Evolutionary conservation across 305 asterid species (phyloP).

Genomic region (Lippia alba): DNA sequence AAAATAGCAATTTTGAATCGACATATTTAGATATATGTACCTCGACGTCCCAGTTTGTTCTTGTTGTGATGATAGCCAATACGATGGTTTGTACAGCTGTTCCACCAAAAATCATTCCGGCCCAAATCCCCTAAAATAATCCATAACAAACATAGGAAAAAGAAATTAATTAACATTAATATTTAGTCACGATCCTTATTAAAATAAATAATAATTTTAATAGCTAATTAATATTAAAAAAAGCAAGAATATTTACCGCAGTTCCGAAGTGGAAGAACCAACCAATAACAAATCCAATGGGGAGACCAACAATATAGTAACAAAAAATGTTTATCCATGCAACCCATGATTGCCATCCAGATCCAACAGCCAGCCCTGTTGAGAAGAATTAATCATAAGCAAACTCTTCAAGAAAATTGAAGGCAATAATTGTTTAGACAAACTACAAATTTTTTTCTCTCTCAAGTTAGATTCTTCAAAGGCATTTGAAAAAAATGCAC

Average conservation of each 20-base stretch:
- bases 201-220: no score
- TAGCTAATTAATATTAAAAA: not conserved
- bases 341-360: constrained; percentile 55
- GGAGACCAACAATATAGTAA: constrained; percentile 54
- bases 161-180: no score
- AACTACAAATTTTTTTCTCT: no score
- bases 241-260: constrained; percentile 27
- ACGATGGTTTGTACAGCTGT: constrained; percentile 36
- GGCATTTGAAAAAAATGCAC: no score
- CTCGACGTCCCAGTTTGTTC: constrained; percentile 41
- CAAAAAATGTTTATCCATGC: constrained; percentile 51
- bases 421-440: no score
- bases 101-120: constrained; percentile 44
- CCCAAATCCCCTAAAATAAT: constrained; percentile 37
- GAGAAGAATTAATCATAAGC: no score
- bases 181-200: not conserved
- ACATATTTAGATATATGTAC: constrained; percentile 2
- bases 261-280: constrained; percentile 44
- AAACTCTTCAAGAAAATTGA: no score
- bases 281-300: constrained; percentile 45
- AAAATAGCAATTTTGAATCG: no score
- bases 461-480: no score
- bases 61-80: constrained; percentile 11
- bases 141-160: not conserved
- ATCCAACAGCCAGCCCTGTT: constrained; percentile 56